Base-by-base conservation (phyloP, 78 protist genomes). In the Dictyostelium firmibasis region DNA sequence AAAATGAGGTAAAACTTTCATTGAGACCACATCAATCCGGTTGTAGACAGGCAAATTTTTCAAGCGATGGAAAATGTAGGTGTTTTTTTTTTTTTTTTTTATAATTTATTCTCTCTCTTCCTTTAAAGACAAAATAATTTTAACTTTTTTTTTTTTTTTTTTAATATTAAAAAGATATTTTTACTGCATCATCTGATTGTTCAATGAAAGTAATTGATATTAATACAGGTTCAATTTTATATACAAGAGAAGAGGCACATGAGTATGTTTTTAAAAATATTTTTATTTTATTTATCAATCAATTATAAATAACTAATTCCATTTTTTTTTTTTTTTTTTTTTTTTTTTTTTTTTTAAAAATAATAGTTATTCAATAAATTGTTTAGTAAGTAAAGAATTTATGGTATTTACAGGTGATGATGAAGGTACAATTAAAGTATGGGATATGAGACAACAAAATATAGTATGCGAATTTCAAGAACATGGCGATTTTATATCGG, bases 391-490 rank as follows among this genome's bases (percentile, higher is more conserved):
- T 70, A 89, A 81, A 81, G 94, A 89, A 20, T 89, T 89, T 89
- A 89, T 89, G 94, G 78, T 89, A 43, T 89, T 89, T 81, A 89
- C 94, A 67, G 94, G 94, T 89, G 94, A 89, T 69, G 94, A 89
- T 89, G 94, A 89, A 81, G 94, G 94, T 81, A 89, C 83, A 23
- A 84, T 89, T 35, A 89, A 89, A 67, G 94, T 89, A 29, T 89
- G 94, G 94, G 94, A 89, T 69, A 89, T 89, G 94, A 89, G 94
- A 89, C 94, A 89, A 81, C 94, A 89, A 29, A 89, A 81, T 81
- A 78, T 89, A 27, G 94, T 89, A 18, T 89, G 94, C 44, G 94
- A 89, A 81, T 89, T 89, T 81, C 87, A 78, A 81, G 94, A 89
- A 47, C 94, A 89, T 89, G 94, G 86, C 33, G 94, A 89, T 81